These are phyloP conservation scores for Phytophthora europaea DNA, from an alignment of 352 stramenopile genomes.

Conservation along the genomic window DNA sequence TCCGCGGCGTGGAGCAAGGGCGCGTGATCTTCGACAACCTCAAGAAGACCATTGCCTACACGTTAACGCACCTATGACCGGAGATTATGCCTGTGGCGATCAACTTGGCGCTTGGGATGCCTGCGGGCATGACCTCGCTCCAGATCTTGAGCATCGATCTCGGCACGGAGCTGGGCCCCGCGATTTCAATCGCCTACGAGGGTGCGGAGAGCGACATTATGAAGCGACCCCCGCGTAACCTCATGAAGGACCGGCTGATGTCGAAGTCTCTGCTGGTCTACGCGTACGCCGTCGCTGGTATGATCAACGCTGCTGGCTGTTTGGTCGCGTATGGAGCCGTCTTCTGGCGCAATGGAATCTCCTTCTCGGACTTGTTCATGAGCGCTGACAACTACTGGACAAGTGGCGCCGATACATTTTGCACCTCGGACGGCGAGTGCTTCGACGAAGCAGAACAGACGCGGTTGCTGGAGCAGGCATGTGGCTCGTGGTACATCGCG, in stretches of 20 bases:
- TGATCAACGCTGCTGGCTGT: constrained; percentile 73
- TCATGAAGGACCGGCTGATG: constrained; percentile 84
- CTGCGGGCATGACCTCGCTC: constrained; percentile 85
- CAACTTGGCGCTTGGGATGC: constrained; percentile 84
- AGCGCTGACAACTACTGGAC: constrained; percentile 47
- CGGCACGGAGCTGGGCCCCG: constrained; percentile 89
- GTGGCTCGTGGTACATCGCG: constrained; percentile 75
- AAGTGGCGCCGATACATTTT: constrained; percentile 32
- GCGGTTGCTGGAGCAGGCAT: constrained; percentile 65
- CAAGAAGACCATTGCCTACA: constrained; percentile 95
- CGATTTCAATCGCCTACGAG: constrained; percentile 93
- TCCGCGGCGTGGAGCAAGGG: constrained; percentile 72
- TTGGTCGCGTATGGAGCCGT: constrained; percentile 46
- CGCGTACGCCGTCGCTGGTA: constrained; percentile 85
- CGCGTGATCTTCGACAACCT: constrained; percentile 88
- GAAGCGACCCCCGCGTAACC: constrained; percentile 70
- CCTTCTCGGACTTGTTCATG: constrained; percentile 53
- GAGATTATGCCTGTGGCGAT: constrained; percentile 80
- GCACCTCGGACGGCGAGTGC: constrained; percentile 33
- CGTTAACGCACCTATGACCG: constrained; percentile 88
- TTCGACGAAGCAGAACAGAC: constrained; percentile 55
- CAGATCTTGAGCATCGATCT: constrained; percentile 93
- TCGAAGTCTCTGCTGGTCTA: constrained; percentile 83
- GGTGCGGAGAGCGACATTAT: constrained; percentile 82
- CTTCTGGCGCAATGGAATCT: constrained; percentile 52